Conservation (phyloP, 345 rosid genomes). For the Xanthoceras sorbifolium region DNA sequence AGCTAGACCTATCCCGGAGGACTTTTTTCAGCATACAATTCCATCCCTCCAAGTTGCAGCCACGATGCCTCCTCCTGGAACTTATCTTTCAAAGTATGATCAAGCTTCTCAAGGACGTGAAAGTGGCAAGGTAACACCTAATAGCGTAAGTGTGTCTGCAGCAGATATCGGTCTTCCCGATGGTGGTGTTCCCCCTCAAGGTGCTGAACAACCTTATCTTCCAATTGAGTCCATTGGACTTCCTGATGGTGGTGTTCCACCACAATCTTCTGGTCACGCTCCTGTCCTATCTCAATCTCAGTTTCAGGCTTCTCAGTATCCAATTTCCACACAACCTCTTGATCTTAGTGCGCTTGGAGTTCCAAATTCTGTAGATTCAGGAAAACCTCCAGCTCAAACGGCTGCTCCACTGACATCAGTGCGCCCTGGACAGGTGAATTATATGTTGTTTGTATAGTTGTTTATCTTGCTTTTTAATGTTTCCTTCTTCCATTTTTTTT, state of each 20-base stretch:
- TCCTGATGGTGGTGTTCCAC: conserved; percentile 91
- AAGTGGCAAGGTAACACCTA: conserved; percentile 38
- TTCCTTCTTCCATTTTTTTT: background rate
- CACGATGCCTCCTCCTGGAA: conserved; percentile 85
- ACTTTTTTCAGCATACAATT: conserved; percentile 89
- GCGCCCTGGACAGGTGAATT: conserved; percentile 91
- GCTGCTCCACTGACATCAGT: conserved; percentile 66
- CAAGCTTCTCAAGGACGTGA: conserved; percentile 55
- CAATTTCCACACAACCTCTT: conserved; percentile 73
- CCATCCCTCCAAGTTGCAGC: conserved; percentile 90
- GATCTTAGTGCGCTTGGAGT: conserved; percentile 93
- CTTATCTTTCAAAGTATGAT: conserved; percentile 72
- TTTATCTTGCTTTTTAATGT: background rate
- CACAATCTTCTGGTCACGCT: conserved; percentile 52
- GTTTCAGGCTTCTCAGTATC: conserved; percentile 47
- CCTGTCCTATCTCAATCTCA: conserved; percentile 42
- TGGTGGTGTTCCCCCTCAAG: conserved; percentile 74
- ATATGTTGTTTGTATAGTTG: background rate
- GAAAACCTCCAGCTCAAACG: conserved; percentile 55
- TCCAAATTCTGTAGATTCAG: conserved; percentile 60
- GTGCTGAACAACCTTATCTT: conserved; percentile 48
- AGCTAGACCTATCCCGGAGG: conserved; percentile 86
- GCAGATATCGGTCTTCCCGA: conserved; percentile 72
- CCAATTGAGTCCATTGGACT: conserved; percentile 61
- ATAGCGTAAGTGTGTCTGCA: conserved; percentile 42